Conservation (phyloP, 177 flowering plant genomes). For the Telopea speciosissima region DNA sequence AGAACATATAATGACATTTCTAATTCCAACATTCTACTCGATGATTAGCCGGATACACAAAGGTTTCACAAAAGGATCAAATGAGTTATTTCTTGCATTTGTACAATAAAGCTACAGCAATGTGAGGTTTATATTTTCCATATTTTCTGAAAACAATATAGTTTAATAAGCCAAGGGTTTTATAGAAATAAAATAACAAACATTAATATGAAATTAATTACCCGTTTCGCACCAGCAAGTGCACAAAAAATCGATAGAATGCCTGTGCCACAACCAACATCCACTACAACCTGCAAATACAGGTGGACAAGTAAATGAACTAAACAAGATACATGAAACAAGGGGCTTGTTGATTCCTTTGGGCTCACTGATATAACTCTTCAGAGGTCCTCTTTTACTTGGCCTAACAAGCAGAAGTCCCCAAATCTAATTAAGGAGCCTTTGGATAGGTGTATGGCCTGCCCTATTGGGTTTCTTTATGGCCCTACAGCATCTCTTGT, state of each 20-base stretch:
- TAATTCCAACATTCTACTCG: background rate
- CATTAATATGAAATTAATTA: constrained; percentile 16
- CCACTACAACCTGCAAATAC: constrained; percentile 74
- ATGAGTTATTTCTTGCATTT: background rate
- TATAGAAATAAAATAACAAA: background rate
- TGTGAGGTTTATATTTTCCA: background rate
- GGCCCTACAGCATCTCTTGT: too few species aligned
- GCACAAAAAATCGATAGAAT: constrained; percentile 97
- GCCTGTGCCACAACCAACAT: constrained; percentile 98
- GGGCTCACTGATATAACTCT: too few species aligned
- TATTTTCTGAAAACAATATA: background rate
- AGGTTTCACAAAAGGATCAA: background rate
- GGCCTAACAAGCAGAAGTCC: too few species aligned
- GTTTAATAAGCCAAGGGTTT: background rate
- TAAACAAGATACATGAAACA: background rate
- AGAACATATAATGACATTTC: too few species aligned
- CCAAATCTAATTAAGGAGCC: too few species aligned
- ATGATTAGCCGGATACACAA: background rate
- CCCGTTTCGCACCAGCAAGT: constrained; percentile 93
- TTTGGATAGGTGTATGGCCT: too few species aligned
- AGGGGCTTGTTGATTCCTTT: too few species aligned
- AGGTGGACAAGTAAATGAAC: constrained; percentile 1
- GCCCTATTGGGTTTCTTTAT: too few species aligned
- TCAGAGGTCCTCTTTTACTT: too few species aligned
- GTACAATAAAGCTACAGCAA: background rate